Base-by-base conservation (phyloP, 805 yeast genomes). In the Yamadazyma scolyti region DNA sequence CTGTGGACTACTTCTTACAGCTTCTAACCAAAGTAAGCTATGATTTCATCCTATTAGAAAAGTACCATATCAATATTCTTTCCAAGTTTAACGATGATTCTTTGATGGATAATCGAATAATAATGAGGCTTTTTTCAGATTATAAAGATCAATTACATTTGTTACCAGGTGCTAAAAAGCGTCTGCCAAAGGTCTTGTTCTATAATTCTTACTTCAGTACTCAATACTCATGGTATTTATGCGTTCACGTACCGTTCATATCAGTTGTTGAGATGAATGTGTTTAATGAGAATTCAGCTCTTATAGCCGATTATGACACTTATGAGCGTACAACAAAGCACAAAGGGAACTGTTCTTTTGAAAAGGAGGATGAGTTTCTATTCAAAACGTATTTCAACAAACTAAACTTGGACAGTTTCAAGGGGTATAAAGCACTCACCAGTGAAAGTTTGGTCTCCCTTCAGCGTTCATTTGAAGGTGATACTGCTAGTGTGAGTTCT, bases 31-130 rank as follows among this genome's bases (percentile, higher is more conserved):
- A 60, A 35, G 56, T 58, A 3, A 52, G 66, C 1, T 56, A 56
- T 36, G 72, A 66, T 34, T 66, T 46, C 33, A 50, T 60, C 28
- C 42, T 65, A 14, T 48, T 66, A 32, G 72, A 66, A 27, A 58
- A 52, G 29, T 66, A 65, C 37, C 53, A 47, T 28, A 49, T 65
- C 16, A 66, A 65, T 21, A 56, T 64, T 9, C 41, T 62, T 21
- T 37, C 54, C 10, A 64, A 64, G 36, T 42, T 63, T 21, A 48
- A 54, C 39, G 46, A 48, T 30, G 58, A 62, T 36, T 54, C 52
- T 3, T 35, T 61, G 9, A 42, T 65, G 6, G 65, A 59, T 21
- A 28, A 41, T 20, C 39, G 56, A 19, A 32, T 54, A 8, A 40
- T 57, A 2, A 32, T 35, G 9, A 30, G 31, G 9, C 42, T 65